These are phyloP conservation scores for Royoungia palumana DNA, from an alignment of 768 basidiomycete species.

Conservation along the genomic window DNA sequence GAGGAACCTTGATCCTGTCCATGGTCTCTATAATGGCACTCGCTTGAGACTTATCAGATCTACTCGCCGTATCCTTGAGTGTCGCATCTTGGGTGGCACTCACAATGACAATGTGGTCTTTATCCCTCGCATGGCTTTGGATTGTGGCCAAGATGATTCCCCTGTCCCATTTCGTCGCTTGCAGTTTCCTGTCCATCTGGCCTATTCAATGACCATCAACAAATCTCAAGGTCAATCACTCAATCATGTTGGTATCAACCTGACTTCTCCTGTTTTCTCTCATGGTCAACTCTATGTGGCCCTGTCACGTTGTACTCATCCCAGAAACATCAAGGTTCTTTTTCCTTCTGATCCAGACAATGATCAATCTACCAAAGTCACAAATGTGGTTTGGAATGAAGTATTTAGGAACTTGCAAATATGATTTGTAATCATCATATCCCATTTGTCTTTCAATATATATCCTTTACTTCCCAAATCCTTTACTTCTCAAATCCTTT, in stretches of 20 bases:
- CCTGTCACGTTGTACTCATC: slow-evolving; percentile 17
- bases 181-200: slow-evolving; percentile 33
- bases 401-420: too few species aligned
- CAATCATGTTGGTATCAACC: too few species aligned
- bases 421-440: too few species aligned
- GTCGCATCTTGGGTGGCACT: slow-evolving; percentile 16
- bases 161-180: slow-evolving; percentile 21
- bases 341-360: too few species aligned
- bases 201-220: slow-evolving; percentile 32
- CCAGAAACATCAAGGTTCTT: too few species aligned
- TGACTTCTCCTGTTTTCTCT: slow-evolving; percentile 28
- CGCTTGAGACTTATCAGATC: slow-evolving; percentile 16
- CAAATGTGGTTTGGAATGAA: too few species aligned
- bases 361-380: too few species aligned
- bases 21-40: slow-evolving; percentile 36
- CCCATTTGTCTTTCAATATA: too few species aligned
- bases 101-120: slow-evolving; percentile 17
- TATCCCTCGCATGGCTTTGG: slow-evolving; percentile 31
- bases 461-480: too few species aligned
- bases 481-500: too few species aligned
- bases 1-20: too few species aligned
- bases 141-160: slow-evolving; percentile 11
- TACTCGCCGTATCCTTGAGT: slow-evolving; percentile 24
- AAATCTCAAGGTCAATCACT: slow-evolving; percentile 18
- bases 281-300: slow-evolving; percentile 39